Base-by-base conservation (phyloP, 306 rosid species). In the Vicia faba region DNA sequence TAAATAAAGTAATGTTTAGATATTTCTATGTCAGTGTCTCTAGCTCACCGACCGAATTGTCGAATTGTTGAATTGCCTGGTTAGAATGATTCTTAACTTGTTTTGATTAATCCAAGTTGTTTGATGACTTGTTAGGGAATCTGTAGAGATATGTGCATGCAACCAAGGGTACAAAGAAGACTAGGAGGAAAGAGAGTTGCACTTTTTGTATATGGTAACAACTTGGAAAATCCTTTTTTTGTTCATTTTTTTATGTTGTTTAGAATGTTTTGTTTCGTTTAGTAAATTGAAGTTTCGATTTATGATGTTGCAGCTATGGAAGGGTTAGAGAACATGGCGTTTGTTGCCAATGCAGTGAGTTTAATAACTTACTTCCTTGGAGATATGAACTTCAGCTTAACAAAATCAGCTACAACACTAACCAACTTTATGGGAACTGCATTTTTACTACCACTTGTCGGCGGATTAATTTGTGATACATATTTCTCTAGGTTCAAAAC, bases 261-360 rank as follows among this genome's bases (percentile, higher is more conserved):
- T 5, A 44, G 40, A 59, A 38, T 1, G 10, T 48, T 23, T 31
- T 71, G 55, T 16, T 65, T 60, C 26, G 38, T 60, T 26, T 53
- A n/a, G 8, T 20, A 4, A 68, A n/a, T n/a, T n/a, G n/a, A 67
- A 55, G 12, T 36, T 72, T 5, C 8, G 63, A 74, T 62, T 5
- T 5, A 60, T 61, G n/a, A 63, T 46, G 14, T 61, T 44, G 82
- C 84, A 91, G 93, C 82, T 35, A 84, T 75, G 73, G 91, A 86
- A 78, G 96, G 97, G 53, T 73, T 91, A 2, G 96, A 91, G 70
- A 88, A 85, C 81, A 83, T 91, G 97, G 89, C 97, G 3, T 88
- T 84, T 20, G 58, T 91, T 18, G 73, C 95, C 7, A 73, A 23
- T 53, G 89, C 86, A 8, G 51, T 91, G 58, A 88, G 89, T 79